Base-by-base conservation (phyloP, 371 early-diverging fungal species). In the Capillidium heterosporum region DNA sequence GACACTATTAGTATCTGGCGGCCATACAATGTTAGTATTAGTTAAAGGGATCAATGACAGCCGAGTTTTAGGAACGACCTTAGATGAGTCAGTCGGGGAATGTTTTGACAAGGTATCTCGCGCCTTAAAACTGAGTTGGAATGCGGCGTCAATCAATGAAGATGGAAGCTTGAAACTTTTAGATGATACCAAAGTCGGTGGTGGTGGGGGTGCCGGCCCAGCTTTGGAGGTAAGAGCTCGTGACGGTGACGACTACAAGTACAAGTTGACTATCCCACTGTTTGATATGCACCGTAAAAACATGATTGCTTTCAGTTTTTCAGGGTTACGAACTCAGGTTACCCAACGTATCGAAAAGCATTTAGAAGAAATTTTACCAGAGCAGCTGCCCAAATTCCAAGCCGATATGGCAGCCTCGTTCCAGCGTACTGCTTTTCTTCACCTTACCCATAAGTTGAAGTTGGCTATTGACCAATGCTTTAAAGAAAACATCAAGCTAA, bases 21-120 rank as follows among this genome's bases (percentile, higher is more conserved):
- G 89, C 5, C 89, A 89, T 61, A 87, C 88, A 8, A 61, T 85
- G 48, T 61, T 84, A 15, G 58, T 87, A 28, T 63, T 82, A 1
- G 82, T 74, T 0, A 75, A 82, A 42, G 67, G 63, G n/a, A 71
- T 87, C 29, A 75, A 77, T 48, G 64, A 76, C 3, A 81, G 85
- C 64, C 70, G 73, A 31, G 64, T 71, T 40, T 57, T 89, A 24
- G 87, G 80, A 17, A 71, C 78, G 0, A 87, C 88, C 1, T 60
- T 82, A 26, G 89, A 87, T 67, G 82, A 85, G 61, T 80, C 84
- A 19, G 74, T 86, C 8, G 88, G 89, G 13, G 88, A 87, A 54
- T 85, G 87, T 1, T 84, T 82, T 56, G 89, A 89, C 66, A 89
- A 87, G 62, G 76, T 75, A 0, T 79, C 87, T 0, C 70, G 89